These are phyloP conservation scores for Penicillium subrubescens DNA, from an alignment of 495 filamentous ascomycete genomes.

Conservation along the genomic window DNA sequence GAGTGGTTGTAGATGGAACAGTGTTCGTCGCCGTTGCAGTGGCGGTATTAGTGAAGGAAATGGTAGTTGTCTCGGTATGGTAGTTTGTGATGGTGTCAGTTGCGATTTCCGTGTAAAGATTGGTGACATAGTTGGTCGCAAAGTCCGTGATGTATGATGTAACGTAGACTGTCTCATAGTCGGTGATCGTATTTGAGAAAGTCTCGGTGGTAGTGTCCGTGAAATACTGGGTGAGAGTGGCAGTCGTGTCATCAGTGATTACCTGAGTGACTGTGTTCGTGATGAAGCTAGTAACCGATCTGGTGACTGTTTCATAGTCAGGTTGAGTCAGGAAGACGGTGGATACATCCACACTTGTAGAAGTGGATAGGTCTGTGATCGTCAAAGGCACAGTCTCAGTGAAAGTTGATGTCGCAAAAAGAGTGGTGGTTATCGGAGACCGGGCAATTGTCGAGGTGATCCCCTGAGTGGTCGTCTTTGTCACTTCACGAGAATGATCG, in stretches of 20 bases:
- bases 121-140: not conserved
- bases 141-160: not conserved
- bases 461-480: not conserved
- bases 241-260: not conserved
- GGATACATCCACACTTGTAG: not conserved
- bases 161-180: not conserved
- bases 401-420: not conserved
- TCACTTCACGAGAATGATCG: not conserved
- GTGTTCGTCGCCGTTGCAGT: constrained; percentile 3
- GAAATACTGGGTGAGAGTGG: not conserved
- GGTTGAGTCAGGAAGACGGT: not conserved
- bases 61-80: constrained; percentile 10
- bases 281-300: not conserved
- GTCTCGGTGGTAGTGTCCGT: not conserved
- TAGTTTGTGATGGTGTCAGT: constrained; percentile 9
- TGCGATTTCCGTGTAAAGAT: not conserved
- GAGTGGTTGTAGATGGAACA: not conserved
- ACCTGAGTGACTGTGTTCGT: not conserved
- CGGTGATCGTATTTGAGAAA: not conserved
- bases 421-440: not conserved
- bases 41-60: constrained; percentile 11
- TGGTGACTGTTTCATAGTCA: not conserved
- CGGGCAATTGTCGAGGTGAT: not conserved
- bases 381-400: not conserved
- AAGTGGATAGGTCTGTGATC: not conserved